Base-by-base conservation (phyloP, 1,139 yeast genomes). In the Candida neerlandica region DNA sequence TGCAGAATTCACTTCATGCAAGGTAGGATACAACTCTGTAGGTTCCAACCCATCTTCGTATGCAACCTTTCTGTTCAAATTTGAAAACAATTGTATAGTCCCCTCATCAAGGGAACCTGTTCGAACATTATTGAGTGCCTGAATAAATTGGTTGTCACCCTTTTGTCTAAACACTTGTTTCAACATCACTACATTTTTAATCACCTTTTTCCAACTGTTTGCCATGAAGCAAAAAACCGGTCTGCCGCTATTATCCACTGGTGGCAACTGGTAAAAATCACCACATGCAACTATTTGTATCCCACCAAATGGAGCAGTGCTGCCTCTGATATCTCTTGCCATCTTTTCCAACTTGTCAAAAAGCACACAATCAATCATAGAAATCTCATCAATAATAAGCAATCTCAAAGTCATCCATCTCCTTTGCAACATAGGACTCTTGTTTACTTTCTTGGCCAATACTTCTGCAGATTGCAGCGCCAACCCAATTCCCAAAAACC, bases 221-320 rank as follows among this genome's bases (percentile, higher is more conserved):
- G 84, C 72, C 57, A 85, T 83, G 62, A 85, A 87, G 60, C 86
- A 83, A 53, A 81, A 85, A 34, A 67, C 67, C 7, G 62, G 56
- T 7, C 66, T 61, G 0, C 68, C 67, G 30, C 67, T 65, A 46
- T 73, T 77, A n/a, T 16, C 32, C 5, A 91, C 95, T 0, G 96
- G 96, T 1, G 96, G 96, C 49, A 89, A 69, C 65, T 89, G 96
- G 65, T 84, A 89, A 61, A 89, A 89, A 64, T 89, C 96, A 16
- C 96, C 96, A 1, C 94, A 85, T 26, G 86, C 65, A 11, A 89
- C 80, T 11, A 89, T 60, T 63, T 89, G 96, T 40, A 89, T 83
- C 0, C 96, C 96, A 9, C 96, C 96, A 70, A 89, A 89, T 0
- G 89, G 89, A 42, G 55, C 59, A 6, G 54, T 50, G 35, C 59